phyloP scores from a whole-genome alignment of 805 yeast species.

The Ogataea degrootiae region DNA sequence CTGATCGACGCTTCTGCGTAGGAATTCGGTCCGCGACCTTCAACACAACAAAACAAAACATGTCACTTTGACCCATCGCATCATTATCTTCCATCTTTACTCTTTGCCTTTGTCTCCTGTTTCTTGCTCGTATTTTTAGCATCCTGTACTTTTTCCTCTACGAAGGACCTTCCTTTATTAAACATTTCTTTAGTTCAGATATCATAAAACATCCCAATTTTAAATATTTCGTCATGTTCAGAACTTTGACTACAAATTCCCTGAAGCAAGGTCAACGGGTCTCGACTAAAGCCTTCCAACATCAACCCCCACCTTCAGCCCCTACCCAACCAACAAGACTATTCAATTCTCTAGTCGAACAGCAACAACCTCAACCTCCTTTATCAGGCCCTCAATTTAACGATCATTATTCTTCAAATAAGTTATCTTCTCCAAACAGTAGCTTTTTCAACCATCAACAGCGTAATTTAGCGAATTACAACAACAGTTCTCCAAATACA shows the following conservation, averaged over 20 bases:
- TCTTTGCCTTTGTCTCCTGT: not conserved
- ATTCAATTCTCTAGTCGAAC: constrained; percentile 20
- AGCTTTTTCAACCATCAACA: not conserved
- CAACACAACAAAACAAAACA: too few species aligned
- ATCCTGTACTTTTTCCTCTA: not conserved
- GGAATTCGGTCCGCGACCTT: too few species aligned
- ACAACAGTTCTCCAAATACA: not conserved
- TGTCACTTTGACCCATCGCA: too few species aligned
- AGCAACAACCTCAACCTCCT: constrained; percentile 1
- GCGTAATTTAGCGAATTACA: not conserved
- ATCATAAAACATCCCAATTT: not conserved
- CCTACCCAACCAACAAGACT: constrained; percentile 21
- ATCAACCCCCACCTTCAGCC: constrained; percentile 15
- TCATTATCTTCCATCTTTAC: too few species aligned
- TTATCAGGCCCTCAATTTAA: not conserved
- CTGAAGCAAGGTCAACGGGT: constrained; percentile 31
- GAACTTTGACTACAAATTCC: constrained; percentile 26
- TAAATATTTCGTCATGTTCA: constrained; percentile 20
- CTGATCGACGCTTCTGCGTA: too few species aligned
- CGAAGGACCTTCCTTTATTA: too few species aligned
- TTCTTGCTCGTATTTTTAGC: not conserved
- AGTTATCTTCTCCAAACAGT: not conserved
- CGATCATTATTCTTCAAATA: not conserved
- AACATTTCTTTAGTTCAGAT: not conserved
- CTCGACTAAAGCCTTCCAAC: constrained; percentile 29